Evolutionary conservation across 805 yeast genomes (phyloP).

Genomic region (Saturnispora ahearnii): DNA sequence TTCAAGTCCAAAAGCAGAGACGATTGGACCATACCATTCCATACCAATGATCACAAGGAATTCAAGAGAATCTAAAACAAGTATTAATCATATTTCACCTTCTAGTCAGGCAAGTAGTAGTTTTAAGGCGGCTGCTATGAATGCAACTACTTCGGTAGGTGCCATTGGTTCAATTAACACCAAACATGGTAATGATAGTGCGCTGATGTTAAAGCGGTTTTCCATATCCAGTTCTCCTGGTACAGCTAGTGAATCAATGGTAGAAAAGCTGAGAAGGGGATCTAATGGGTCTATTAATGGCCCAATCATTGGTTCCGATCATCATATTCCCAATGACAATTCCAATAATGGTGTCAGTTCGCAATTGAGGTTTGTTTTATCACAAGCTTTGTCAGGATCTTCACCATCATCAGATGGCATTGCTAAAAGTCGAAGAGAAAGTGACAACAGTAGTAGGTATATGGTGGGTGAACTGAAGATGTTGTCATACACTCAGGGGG

Average conservation of each 20-base stretch:
- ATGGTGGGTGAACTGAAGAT: conserved; percentile 20
- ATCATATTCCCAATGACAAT: background rate
- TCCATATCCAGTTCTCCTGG: conserved; percentile 6
- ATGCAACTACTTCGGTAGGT: conserved; percentile 9
- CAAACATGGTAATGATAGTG: background rate
- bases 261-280: conserved; percentile 9
- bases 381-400: conserved; percentile 1
- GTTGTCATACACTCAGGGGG: conserved; percentile 26
- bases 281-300: conserved; percentile 8
- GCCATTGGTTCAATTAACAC: conserved; percentile 3
- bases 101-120: conserved; percentile 1
- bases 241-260: conserved; percentile 1
- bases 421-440: background rate
- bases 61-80: conserved; percentile 5
- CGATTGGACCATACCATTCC: background rate
- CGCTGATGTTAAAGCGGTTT: background rate
- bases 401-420: background rate
- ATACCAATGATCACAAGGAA: conserved; percentile 3
- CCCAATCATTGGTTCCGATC: background rate
- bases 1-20: conserved; percentile 3
- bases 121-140: conserved; percentile 11
- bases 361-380: conserved; percentile 4
- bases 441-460: conserved; percentile 13
- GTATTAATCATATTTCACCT: conserved; percentile 8
- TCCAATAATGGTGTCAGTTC: conserved; percentile 1